A percentile compares a stretch with the other conserved stretches of the same genome.
Conservation (phyloP, 495 filamentous ascomycete genomes). For the Pseudomonodictys pantanalensis region DNA sequence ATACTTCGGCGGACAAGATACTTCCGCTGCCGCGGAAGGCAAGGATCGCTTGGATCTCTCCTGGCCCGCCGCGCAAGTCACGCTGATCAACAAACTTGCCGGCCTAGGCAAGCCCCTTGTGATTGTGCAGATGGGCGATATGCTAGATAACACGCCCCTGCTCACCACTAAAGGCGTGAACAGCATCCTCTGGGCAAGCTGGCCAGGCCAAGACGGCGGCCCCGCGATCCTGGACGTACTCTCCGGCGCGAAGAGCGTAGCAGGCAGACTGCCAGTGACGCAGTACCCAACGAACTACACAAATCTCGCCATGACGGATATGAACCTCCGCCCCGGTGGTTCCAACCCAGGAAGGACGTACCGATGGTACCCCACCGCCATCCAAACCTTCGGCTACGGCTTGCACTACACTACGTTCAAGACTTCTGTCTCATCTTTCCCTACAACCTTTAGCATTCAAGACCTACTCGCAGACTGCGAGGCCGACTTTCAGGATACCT, state of each 20-base stretch:
- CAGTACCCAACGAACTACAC: constrained; percentile 48
- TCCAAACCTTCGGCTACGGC: constrained; percentile 11
- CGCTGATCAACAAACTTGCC: constrained; percentile 42
- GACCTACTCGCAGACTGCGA: background rate
- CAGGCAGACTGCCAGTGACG: constrained; percentile 10
- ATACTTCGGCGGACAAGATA: constrained; percentile 49
- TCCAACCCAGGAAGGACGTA: constrained; percentile 47
- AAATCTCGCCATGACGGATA: constrained; percentile 44
- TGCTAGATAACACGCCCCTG: constrained; percentile 55
- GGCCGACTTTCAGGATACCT: constrained; percentile 2
- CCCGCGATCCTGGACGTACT: constrained; percentile 7
- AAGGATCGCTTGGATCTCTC: constrained; percentile 45
- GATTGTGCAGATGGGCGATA: constrained; percentile 43
- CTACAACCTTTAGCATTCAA: background rate
- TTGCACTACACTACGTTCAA: constrained; percentile 9
- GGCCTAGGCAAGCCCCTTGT: constrained; percentile 45
- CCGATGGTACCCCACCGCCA: constrained; percentile 41
- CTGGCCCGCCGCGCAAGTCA: constrained; percentile 47
- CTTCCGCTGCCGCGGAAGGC: constrained; percentile 42
- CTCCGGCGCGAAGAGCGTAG: constrained; percentile 2
- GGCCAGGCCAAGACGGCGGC: constrained; percentile 16
- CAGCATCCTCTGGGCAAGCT: constrained; percentile 15
- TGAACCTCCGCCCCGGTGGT: constrained; percentile 43
- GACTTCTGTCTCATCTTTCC: background rate
- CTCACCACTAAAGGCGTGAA: constrained; percentile 31